phyloP scores from a whole-genome alignment of 768 basidiomycete genomes.

The Pleurotus citrinopileatus region DNA sequence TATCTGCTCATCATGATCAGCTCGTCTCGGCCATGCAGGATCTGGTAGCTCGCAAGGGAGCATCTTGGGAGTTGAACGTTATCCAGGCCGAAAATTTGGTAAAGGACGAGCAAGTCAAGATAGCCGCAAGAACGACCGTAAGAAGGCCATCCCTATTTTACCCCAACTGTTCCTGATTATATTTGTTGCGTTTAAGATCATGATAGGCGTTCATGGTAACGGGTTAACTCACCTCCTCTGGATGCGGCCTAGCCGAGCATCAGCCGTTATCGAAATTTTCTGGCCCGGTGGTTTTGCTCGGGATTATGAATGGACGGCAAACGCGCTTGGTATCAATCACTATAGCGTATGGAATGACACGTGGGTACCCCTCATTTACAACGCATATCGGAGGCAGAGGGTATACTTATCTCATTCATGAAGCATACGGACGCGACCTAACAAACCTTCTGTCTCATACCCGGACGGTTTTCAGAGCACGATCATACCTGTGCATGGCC shows the following conservation, averaged over 20 bases:
- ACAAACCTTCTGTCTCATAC: conserved; percentile 53
- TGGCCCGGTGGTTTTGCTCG: conserved; percentile 78
- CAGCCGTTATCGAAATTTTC: conserved; percentile 85
- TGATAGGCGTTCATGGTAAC: conserved; percentile 76
- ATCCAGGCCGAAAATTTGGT: conserved; percentile 62
- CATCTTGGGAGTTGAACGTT: conserved; percentile 59
- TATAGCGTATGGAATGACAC: conserved; percentile 82
- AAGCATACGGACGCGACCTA: conserved; percentile 32
- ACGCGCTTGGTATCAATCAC: conserved; percentile 73
- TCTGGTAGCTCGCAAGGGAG: conserved; percentile 37
- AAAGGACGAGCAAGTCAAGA: too few species aligned
- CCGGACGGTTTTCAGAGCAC: conserved; percentile 83
- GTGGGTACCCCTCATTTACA: conserved; percentile 33
- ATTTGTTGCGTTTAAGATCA: conserved; percentile 39
- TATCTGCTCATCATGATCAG: conserved; percentile 49
- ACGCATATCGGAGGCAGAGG: neutral
- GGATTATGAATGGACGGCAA: conserved; percentile 83
- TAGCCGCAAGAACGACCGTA: too few species aligned
- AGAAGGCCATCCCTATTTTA: too few species aligned
- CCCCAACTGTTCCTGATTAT: neutral
- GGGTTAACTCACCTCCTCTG: conserved; percentile 82
- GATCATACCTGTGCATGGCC: conserved; percentile 71
- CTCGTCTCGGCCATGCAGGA: conserved; percentile 52
- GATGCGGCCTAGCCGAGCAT: conserved; percentile 71
- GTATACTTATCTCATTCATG: conserved; percentile 12